Percentiles rank a stretch among this genome's conserved stretches.
Conservation (phyloP, 2,329 filamentous ascomycete genomes). For the Stenocarpella maydis region DNA sequence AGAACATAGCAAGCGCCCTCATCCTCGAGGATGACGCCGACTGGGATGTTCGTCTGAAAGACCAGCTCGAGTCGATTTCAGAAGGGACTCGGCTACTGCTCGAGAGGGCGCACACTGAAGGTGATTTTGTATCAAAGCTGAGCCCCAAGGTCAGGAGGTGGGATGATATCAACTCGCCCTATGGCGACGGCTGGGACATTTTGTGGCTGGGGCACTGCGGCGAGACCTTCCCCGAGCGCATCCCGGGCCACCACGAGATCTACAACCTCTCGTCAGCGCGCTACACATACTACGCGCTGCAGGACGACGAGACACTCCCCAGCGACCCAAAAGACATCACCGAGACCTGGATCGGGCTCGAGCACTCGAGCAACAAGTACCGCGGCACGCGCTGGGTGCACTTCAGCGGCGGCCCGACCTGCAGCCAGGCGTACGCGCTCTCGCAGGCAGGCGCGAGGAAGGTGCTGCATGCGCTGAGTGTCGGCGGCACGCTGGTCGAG, state of each 20-base stretch:
- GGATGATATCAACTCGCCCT: conserved; percentile 36
- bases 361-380: conserved; percentile 23
- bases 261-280: conserved; percentile 25
- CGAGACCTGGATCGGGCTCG: conserved; percentile 31
- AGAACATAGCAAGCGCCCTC: conserved; percentile 46
- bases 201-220: conserved; percentile 51
- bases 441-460: conserved; percentile 34
- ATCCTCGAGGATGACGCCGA: conserved; percentile 52
- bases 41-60: conserved; percentile 49
- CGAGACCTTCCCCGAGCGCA: conserved; percentile 35
- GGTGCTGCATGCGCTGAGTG: conserved; percentile 31
- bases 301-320: conserved; percentile 30
- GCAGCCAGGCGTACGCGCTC: conserved; percentile 33
- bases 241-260: conserved; percentile 34
- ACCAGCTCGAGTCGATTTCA: conserved; percentile 44
- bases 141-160: not conserved
- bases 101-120: conserved; percentile 36
- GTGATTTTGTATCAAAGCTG: not conserved
- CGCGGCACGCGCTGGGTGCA: conserved; percentile 33
- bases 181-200: conserved; percentile 48
- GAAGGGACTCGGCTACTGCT: conserved; percentile 44
- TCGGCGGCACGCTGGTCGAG: conserved; percentile 31
- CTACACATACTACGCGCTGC: conserved; percentile 35
- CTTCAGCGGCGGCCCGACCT: conserved; percentile 35
- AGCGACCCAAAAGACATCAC: not conserved